Evolutionary conservation across 768 basidiomycete species (phyloP), one percentile per base, ranked within the genome.

Genomic region (Leccinum barrowsii): DNA sequence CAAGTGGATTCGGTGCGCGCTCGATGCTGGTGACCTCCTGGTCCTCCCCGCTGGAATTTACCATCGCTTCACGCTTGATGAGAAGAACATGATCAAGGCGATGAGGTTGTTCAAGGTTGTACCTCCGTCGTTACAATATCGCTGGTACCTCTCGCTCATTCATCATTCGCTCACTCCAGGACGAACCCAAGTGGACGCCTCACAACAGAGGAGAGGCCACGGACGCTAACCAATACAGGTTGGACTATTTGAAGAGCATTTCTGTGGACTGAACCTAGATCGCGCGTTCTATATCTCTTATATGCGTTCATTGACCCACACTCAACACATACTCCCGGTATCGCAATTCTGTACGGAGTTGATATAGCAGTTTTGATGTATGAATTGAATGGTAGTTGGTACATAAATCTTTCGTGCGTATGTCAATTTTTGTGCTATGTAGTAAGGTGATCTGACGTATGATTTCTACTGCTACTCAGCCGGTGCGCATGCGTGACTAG

Each of bases 51-150:
- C 91, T 15, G 94, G 93, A 0, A 93, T 95, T 65, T 97, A 94
- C 73, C 95, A 98, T 75, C 88, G 95, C 42, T 98, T 98, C 77
- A 95, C 92, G 0, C 83, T 97, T n/a, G 93, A 96, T 68, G 81
- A 84, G 61, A 74, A 68, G 53, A 84, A 97, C 72, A 75, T 76
- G 42, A 86, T 94, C 74, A 84, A 85, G 64, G 89, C 89, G 0
- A 77, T 94, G 71, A 81, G 94, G 7, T 77, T 97, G 53, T 97
- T 95, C 85, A 84, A 94, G 83, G 92, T 85, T 56, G 35, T 74
- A 60, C 21, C 22, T 34, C 30, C n/a, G 44, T 46, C 54, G 4
- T 48, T 21, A 50, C 19, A 13, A 32, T 32, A 30, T 57, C 42
- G 12, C 32, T 10, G 26, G 24, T 26, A 59, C 48, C 56, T 54